phyloP scores from a whole-genome alignment of 768 basidiomycete species.

The Brasilioporus rufonigricans region DNA sequence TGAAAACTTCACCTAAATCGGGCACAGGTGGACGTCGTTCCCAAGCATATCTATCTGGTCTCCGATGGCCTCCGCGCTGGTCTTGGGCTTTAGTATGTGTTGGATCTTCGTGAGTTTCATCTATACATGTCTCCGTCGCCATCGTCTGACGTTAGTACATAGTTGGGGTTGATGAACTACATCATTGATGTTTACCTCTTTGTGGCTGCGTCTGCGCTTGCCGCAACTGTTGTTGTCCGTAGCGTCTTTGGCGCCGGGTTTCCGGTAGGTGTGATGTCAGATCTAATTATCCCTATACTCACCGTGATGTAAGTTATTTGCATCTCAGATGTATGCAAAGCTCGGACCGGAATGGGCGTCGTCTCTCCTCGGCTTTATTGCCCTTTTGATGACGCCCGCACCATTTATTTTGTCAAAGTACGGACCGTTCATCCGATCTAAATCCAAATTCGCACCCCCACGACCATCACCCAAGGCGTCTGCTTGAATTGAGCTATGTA shows the following conservation, averaged over 20 bases:
- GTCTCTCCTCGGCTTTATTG: conserved; percentile 51
- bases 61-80: conserved; percentile 48
- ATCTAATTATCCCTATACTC: neutral
- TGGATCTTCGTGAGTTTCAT: conserved; percentile 49
- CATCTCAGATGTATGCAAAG: conserved; percentile 50
- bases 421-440: conserved; percentile 41
- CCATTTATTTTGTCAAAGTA: conserved; percentile 47
- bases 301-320: conserved; percentile 40
- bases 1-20: neutral
- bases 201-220: conserved; percentile 56
- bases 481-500: conserved; percentile 3
- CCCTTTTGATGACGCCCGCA: conserved; percentile 50
- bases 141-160: neutral
- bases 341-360: conserved; percentile 60
- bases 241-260: conserved; percentile 54
- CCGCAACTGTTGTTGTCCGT: conserved; percentile 50
- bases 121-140: neutral
- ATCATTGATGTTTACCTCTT: conserved; percentile 59
- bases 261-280: conserved; percentile 25
- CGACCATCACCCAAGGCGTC: conserved; percentile 10
- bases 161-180: conserved; percentile 59
- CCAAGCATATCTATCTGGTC: conserved; percentile 51
- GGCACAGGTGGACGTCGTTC: conserved; percentile 54
- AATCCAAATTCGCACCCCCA: conserved; percentile 43
- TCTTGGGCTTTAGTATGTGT: conserved; percentile 52